phyloP scores from a whole-genome alignment of 2,329 filamentous ascomycete species.

The Beauveria bassiana region DNA sequence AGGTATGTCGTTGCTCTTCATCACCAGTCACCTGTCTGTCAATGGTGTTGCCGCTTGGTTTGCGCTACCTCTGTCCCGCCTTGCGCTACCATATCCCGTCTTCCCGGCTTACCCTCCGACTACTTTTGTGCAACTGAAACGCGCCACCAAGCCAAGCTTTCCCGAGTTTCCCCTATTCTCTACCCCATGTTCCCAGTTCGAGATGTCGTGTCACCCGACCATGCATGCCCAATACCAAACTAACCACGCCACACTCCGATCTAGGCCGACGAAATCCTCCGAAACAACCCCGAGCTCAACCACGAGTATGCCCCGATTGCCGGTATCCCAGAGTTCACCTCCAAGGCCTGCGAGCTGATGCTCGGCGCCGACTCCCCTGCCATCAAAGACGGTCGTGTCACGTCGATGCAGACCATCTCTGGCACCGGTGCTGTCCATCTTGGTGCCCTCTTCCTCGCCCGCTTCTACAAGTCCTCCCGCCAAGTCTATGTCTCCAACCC shows the following conservation, averaged over 20 bases:
- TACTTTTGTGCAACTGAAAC: not conserved
- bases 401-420: slow-evolving; percentile 89
- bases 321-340: slow-evolving; percentile 76
- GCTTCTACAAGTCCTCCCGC: slow-evolving; percentile 73
- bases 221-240: not conserved
- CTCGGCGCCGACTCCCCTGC: slow-evolving; percentile 75
- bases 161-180: not conserved
- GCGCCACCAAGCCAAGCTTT: not conserved
- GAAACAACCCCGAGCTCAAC: slow-evolving; percentile 82
- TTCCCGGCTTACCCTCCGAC: not conserved
- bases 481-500: slow-evolving; percentile 87
- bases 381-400: slow-evolving; percentile 70
- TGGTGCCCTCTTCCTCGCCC: slow-evolving; percentile 85
- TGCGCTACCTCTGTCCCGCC: not conserved
- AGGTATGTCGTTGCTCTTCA: slow-evolving; percentile 47
- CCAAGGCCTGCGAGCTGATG: slow-evolving; percentile 84
- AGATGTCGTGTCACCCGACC: not conserved
- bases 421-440: slow-evolving; percentile 93
- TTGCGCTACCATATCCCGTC: not conserved
- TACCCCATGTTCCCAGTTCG: not conserved
- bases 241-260: slow-evolving; percentile 13
- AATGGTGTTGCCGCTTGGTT: not conserved
- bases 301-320: slow-evolving; percentile 98
- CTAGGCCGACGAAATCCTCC: slow-evolving; percentile 84
- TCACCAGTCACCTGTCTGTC: not conserved